Base-by-base conservation (phyloP, 768 basidiomycete genomes). In the Termitomyces sp. region DNA sequence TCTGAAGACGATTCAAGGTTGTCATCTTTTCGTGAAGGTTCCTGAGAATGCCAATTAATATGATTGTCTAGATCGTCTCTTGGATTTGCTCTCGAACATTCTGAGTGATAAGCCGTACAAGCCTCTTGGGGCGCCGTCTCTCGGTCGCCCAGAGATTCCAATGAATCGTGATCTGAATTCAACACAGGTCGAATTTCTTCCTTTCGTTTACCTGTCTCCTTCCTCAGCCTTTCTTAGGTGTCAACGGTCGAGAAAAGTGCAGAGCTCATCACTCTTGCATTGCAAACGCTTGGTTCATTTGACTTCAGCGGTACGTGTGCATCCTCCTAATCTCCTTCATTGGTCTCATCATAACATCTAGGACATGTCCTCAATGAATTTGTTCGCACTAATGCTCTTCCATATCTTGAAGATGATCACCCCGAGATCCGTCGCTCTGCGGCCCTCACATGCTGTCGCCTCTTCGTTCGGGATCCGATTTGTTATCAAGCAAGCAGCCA, bases 311-410 rank as follows among this genome's bases (percentile, higher is more conserved):
- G 95, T 89, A 72, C 70, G 67, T 48, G 8, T 52, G 18, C 16
- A 55, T 18, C 32, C 1, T 33, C 8, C 9, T 33, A 11, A 41
- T 60, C 13, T 35, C 16, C 32, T 55, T 24, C 47, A 50, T 28
- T 51, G 55, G 53, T 57, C 38, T 62, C 47, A 26, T 36, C 40
- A 44, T 61, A 28, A 41, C n/a, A 26, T 33, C 57, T 52, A 90
- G 95, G 95, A 28, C 95, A 99, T 62, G 83, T 92, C 10, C 76
- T 99, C 59, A 96, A 95, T 71, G 97, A 98, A 70, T 97, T 98
- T 68, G 92, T 98, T 41, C 90, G 94, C 44, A 87, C 78, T 58
- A 91, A 91, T 59, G 94, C 94, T 1, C 72, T 98, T 24, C 94
- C 94, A 0, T 98, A 95, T 69, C 80, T 98, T 36, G 96, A 98